Evolutionary conservation across 495 filamentous ascomycete species (phyloP).

Genomic region (Lophiotrema nucula): DNA sequence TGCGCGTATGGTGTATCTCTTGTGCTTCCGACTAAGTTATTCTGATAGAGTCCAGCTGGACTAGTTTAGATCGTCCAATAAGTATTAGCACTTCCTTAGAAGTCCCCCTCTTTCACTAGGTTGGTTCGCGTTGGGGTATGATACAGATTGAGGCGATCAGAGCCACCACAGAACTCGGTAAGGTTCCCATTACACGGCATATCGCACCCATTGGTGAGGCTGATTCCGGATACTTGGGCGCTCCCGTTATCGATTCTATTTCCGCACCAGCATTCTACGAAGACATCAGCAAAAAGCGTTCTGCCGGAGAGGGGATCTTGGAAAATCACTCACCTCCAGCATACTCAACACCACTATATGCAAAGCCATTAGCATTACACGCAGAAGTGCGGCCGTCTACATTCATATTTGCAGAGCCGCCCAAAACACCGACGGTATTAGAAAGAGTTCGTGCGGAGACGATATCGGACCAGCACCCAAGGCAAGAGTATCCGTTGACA

Average conservation of each 20-base stretch:
- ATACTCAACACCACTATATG: neutral
- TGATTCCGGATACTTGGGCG: too few relatives aligned
- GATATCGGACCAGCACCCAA: neutral
- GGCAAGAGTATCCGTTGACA: neutral
- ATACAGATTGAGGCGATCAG: neutral
- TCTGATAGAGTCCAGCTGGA: too few relatives aligned
- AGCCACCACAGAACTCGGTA: neutral
- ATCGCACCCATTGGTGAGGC: neutral
- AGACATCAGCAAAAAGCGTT: too few relatives aligned
- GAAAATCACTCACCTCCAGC: too few relatives aligned
- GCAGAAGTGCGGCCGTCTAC: neutral
- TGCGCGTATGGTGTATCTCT: too few relatives aligned
- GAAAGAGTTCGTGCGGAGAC: neutral
- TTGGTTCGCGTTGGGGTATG: too few relatives aligned
- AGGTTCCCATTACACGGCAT: neutral
- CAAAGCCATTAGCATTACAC: neutral
- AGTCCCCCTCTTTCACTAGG: too few relatives aligned
- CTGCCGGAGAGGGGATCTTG: too few relatives aligned
- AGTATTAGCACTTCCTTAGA: too few relatives aligned
- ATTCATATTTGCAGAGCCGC: neutral
- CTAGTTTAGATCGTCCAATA: too few relatives aligned
- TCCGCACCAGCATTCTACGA: neutral
- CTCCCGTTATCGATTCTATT: neutral
- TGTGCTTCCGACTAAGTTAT: too few relatives aligned
- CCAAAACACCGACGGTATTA: neutral